Evolutionary conservation across 2,329 filamentous ascomycete genomes (phyloP), one percentile per base, ranked within the genome.

Genomic region (Cordyceps cateniannulata): DNA sequence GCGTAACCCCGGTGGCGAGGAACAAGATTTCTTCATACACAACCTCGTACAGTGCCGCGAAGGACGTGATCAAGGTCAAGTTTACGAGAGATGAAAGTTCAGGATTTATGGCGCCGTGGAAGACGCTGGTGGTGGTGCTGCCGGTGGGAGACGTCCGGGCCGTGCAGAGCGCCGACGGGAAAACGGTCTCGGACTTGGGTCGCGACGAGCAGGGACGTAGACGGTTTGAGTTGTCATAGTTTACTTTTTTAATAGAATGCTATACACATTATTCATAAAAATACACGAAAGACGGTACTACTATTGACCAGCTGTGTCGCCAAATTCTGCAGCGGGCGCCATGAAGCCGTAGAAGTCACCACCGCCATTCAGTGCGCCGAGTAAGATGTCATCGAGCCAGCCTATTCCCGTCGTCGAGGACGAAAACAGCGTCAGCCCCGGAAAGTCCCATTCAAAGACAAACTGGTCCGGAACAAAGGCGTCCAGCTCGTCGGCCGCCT

Each of bases 361-460:
- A 2, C 63, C 64, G 3, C 64, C 64, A 54, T 66, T 63, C 29
- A 70, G 40, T 3, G 68, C 62, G 5, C 65, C 64, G 10, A 64
- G 61, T 1, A 70, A 38, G 29, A 70, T 66, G 27, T 67, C 66
- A 44, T 69, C 67, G 3, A 69, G 58, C 68, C 68, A 70, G 1
- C 66, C 65, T 7, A 66, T 62, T 8, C 67, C 66, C 1, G 66
- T 67, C 0, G 63, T 65, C 1, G 66, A 66, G 4, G 66, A 70
- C 1, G 68, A 71, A 55, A 69, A 84, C 59, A 71, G 78, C 0
- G 68, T 81, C 40, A 84, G 65, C 0, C 80, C 81, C 0, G 81
- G 81, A 63, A 84, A 84, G 62, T 82, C 80, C 81, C 80, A 84
- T 62, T 83, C 81, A n/a, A 81, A 78, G 0, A 82, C 75, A 63